These are phyloP conservation scores for Nicotiana obtusifolia DNA, from an alignment of 257 asterid species.

Conservation along the genomic window DNA sequence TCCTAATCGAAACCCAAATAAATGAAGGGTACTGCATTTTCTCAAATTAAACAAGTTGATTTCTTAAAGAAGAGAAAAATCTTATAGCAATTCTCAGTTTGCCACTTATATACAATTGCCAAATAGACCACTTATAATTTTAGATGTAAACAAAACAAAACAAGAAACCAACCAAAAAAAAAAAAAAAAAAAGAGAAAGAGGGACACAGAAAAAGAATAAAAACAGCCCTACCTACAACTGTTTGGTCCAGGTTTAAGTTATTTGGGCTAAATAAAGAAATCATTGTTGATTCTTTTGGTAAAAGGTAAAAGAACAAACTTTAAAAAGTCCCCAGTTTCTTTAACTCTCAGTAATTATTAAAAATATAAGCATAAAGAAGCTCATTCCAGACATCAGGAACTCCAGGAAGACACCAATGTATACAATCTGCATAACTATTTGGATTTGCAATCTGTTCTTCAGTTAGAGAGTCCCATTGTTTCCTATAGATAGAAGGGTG, in stretches of 20 bases:
- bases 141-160: constrained; percentile 2
- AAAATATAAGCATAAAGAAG: constrained; percentile 55
- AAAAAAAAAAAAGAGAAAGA: no score
- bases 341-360: constrained; percentile 2
- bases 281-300: not conserved
- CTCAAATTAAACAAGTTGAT: not conserved
- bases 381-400: constrained; percentile 91
- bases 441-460: constrained; percentile 52
- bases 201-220: not conserved
- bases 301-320: not conserved
- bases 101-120: constrained; percentile 5
- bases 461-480: constrained; percentile 65
- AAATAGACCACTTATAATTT: constrained; percentile 5
- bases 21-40: not conserved
- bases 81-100: constrained; percentile 4
- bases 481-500: constrained; percentile 77
- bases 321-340: not conserved
- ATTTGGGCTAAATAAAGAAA: not conserved
- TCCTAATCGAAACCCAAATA: not conserved
- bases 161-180: not conserved
- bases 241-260: not conserved
- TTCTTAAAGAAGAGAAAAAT: not conserved
- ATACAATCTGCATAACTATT: constrained; percentile 62
- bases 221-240: not conserved
- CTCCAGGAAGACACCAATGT: constrained; percentile 97